Percentiles rank a stretch among this genome's conserved stretches.
Conservation (phyloP, 148 eudicot species). For the Camellia sinensis region DNA sequence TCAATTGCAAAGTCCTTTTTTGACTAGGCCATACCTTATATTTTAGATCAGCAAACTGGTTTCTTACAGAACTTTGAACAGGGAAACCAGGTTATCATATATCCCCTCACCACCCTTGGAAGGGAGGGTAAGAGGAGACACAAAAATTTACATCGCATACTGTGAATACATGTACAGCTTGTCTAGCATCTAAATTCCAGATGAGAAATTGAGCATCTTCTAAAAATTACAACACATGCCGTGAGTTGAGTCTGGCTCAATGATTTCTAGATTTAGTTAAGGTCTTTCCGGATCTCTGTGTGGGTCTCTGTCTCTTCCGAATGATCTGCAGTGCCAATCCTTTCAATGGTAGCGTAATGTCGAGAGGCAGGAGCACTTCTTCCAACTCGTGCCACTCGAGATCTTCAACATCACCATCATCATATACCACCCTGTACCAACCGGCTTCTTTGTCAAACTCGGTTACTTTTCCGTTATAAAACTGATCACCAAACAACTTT, state of each 20-base stretch:
- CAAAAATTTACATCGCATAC: too few species aligned
- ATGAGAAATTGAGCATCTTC: too few species aligned
- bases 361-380: slow-evolving; percentile 62
- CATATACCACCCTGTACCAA: slow-evolving; percentile 74
- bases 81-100: too few species aligned
- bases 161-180: too few species aligned
- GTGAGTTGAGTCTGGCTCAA: not conserved
- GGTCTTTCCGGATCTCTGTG: slow-evolving; percentile 21
- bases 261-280: slow-evolving; percentile 10
- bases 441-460: slow-evolving; percentile 59
- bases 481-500: slow-evolving; percentile 49
- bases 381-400: slow-evolving; percentile 77
- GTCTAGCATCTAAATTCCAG: too few species aligned
- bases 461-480: slow-evolving; percentile 53
- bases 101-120: too few species aligned
- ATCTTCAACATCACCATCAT: slow-evolving; percentile 87
- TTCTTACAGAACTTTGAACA: too few species aligned
- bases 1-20: too few species aligned
- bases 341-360: slow-evolving; percentile 62
- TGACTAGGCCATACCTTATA: too few species aligned
- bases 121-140: too few species aligned
- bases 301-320: slow-evolving; percentile 37
- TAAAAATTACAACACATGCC: too few species aligned
- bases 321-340: slow-evolving; percentile 53
- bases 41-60: too few species aligned